These are phyloP conservation scores for Claviceps lovelessii DNA, from an alignment of 2,329 filamentous ascomycete species.

Conservation along the genomic window DNA sequence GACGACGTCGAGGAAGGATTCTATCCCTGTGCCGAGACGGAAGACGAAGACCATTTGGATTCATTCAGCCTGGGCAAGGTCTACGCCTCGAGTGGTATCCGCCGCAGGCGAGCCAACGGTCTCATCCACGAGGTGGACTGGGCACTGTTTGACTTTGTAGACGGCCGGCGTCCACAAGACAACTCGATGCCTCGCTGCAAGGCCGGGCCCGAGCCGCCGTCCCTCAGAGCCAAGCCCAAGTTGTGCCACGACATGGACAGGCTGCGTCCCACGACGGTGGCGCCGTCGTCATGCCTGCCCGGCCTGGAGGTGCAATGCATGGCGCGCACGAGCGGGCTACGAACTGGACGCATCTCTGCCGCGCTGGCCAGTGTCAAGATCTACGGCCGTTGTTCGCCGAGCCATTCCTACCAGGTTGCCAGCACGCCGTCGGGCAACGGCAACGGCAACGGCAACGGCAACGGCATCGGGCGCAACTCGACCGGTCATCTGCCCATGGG, in stretches of 20 bases:
- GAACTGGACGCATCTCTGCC: conserved; percentile 62
- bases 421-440: conserved; percentile 18
- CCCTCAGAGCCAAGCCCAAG: conserved; percentile 5
- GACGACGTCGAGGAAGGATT: conserved; percentile 76
- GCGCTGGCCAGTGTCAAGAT: conserved; percentile 77
- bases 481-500: conserved; percentile 30
- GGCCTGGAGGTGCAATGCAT: conserved; percentile 74
- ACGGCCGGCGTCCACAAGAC: conserved; percentile 52
- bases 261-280: conserved; percentile 43
- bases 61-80: conserved; percentile 70
- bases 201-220: conserved; percentile 1
- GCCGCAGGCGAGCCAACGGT: conserved; percentile 56
- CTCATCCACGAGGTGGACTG: conserved; percentile 88
- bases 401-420: conserved; percentile 50
- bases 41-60: conserved; percentile 70
- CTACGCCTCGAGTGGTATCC: conserved; percentile 80
- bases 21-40: conserved; percentile 55
- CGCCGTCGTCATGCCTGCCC: conserved; percentile 46
- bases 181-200: conserved; percentile 48
- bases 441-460: no score
- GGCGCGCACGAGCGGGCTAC: conserved; percentile 72
- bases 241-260: conserved; percentile 17
- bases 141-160: conserved; percentile 72
- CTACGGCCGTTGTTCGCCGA: conserved; percentile 67
- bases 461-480: conserved; percentile 3